phyloP scores from a whole-genome alignment of 2,329 filamentous ascomycete genomes.

The Colletotrichum phormii region DNA sequence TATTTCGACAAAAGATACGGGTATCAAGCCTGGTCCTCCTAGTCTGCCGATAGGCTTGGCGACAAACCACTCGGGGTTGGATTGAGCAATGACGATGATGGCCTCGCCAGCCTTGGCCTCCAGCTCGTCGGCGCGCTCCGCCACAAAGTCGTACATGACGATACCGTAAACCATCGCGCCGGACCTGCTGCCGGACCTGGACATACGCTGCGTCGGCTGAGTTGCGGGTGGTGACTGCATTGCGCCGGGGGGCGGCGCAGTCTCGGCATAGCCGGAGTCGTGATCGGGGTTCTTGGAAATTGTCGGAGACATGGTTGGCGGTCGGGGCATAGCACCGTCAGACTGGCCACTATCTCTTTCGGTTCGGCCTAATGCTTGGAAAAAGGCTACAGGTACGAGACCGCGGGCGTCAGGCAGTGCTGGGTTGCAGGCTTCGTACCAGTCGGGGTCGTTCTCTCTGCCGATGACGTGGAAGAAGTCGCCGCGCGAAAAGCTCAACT shows the following conservation, averaged over 20 bases:
- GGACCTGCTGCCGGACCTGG: constrained; percentile 60
- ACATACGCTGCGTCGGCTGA: constrained; percentile 54
- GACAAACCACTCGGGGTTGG: constrained; percentile 98
- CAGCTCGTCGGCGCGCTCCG: constrained; percentile 94
- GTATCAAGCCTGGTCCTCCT: constrained; percentile 95
- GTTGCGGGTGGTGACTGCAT: constrained; percentile 43
- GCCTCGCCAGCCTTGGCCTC: constrained; percentile 95
- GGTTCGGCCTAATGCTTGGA: constrained; percentile 91
- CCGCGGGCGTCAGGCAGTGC: constrained; percentile 87
- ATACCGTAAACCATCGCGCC: constrained; percentile 96
- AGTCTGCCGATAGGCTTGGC: constrained; percentile 98
- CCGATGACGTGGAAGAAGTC: constrained; percentile 99
- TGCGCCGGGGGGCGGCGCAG: constrained; percentile 38
- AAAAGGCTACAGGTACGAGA: constrained; percentile 93
- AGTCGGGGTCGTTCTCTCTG: constrained; percentile 92
- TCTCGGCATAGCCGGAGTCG: constrained; percentile 89
- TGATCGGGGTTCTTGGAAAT: constrained; percentile 75
- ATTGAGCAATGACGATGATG: constrained; percentile 98
- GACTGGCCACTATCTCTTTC: constrained; percentile 88
- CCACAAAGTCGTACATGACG: constrained; percentile 96
- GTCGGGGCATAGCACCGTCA: constrained; percentile 59
- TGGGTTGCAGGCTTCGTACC: constrained; percentile 99
- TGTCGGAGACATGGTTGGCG: constrained; percentile 53
- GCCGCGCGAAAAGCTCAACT: constrained; percentile 91
- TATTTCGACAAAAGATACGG: constrained; percentile 96